Evolutionary conservation across 1,284 basidiomycete genomes (phyloP).

Genomic region (Irpex rosettiformis): DNA sequence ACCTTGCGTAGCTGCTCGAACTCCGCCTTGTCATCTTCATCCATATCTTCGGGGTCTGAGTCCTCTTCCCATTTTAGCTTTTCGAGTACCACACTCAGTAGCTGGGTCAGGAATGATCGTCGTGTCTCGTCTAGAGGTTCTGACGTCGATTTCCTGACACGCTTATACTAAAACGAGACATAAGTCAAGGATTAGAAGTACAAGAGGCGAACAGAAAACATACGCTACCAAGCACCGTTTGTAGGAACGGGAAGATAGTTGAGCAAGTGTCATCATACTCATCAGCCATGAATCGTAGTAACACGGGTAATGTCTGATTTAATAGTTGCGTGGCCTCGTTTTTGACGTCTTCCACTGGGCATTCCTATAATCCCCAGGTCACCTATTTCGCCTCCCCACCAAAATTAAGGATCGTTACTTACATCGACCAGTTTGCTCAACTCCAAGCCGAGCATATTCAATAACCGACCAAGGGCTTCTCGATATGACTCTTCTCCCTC

Average conservation of each 20-base stretch:
- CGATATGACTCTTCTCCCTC: slow-evolving; percentile 84
- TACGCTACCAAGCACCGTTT: slow-evolving; percentile 72
- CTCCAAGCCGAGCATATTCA: slow-evolving; percentile 85
- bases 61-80: slow-evolving; percentile 94
- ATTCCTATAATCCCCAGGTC: slow-evolving; percentile 59
- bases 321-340: slow-evolving; percentile 69
- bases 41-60: slow-evolving; percentile 77
- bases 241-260: slow-evolving; percentile 80
- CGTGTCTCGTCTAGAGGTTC: slow-evolving; percentile 72
- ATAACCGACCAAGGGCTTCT: slow-evolving; percentile 83
- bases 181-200: not conserved
- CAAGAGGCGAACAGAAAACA: slow-evolving; percentile 29
- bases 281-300: slow-evolving; percentile 89
- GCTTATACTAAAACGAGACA: slow-evolving; percentile 62
- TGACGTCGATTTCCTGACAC: slow-evolving; percentile 62
- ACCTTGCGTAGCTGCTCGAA: slow-evolving; percentile 90
- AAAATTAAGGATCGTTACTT: slow-evolving; percentile 34
- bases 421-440: slow-evolving; percentile 84
- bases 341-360: slow-evolving; percentile 58
- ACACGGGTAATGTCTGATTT: slow-evolving; percentile 72
- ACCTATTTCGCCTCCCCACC: too few relatives aligned
- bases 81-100: slow-evolving; percentile 78
- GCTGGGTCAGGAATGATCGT: slow-evolving; percentile 75
- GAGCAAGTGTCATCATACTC: slow-evolving; percentile 84
- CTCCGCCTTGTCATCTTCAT: slow-evolving; percentile 84